A percentile compares a stretch with the other conserved stretches of the same genome.
Evolutionary conservation across 2,329 filamentous ascomycete species (phyloP).

Genomic region (Colletotrichum melonis): DNA sequence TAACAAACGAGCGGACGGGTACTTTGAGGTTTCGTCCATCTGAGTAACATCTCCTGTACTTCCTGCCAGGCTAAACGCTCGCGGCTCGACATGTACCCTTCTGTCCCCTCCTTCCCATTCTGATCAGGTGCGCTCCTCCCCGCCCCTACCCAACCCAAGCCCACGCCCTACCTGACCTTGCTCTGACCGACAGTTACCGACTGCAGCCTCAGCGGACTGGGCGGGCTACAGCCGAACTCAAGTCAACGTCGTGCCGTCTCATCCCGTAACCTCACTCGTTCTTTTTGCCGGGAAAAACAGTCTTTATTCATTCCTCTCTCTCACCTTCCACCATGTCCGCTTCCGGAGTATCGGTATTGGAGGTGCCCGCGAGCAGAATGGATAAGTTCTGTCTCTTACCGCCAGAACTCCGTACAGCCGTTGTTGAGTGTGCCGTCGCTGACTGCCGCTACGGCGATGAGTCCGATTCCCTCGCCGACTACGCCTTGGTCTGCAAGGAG

Average conservation of each 20-base stretch:
- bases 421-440: slow-evolving; percentile 35
- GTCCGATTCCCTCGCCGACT: slow-evolving; percentile 33
- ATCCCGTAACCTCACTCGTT: slow-evolving; percentile 30
- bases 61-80: slow-evolving; percentile 7
- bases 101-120: background rate
- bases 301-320: background rate
- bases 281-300: background rate
- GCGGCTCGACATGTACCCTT: slow-evolving; percentile 9
- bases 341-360: slow-evolving; percentile 10
- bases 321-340: slow-evolving; percentile 6
- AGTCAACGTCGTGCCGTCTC: slow-evolving; percentile 34
- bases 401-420: slow-evolving; percentile 33
- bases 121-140: slow-evolving; percentile 32
- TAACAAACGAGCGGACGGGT: slow-evolving; percentile 7
- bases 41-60: slow-evolving; percentile 7
- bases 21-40: slow-evolving; percentile 6
- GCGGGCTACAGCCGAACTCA: slow-evolving; percentile 30
- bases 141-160: slow-evolving; percentile 5
- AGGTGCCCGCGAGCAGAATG: slow-evolving; percentile 24
- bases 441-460: slow-evolving; percentile 36
- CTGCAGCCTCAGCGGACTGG: slow-evolving; percentile 31
- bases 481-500: slow-evolving; percentile 41
- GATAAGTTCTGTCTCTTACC: slow-evolving; percentile 26
- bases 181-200: slow-evolving; percentile 34
- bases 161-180: slow-evolving; percentile 22